phyloP scores from a whole-genome alignment of 441 rosid genomes.

The Geranium incanum region DNA sequence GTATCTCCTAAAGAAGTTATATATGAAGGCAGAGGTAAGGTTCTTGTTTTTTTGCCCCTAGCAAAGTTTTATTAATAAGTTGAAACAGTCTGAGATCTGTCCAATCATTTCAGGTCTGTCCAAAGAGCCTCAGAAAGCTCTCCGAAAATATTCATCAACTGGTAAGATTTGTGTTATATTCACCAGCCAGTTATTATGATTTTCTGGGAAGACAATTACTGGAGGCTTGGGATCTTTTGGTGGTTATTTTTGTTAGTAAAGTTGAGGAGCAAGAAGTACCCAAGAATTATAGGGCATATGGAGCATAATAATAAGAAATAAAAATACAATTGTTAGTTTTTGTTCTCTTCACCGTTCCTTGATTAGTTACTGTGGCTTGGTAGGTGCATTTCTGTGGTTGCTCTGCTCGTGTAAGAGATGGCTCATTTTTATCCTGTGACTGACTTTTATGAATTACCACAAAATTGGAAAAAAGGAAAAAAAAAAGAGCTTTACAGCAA shows the following conservation, averaged over 20 bases:
- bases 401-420: neutral
- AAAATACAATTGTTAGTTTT: neutral
- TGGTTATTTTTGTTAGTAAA: constrained; percentile 5
- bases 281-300: neutral
- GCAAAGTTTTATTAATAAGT: constrained; percentile 6
- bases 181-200: neutral
- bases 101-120: constrained; percentile 59
- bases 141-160: constrained; percentile 60
- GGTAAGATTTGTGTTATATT: constrained; percentile 38
- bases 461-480: neutral
- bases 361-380: constrained; percentile 5
- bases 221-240: neutral
- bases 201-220: neutral
- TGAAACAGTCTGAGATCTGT: constrained; percentile 12
- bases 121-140: constrained; percentile 72
- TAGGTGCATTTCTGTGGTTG: neutral
- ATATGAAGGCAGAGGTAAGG: constrained; percentile 70
- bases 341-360: neutral
- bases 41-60: constrained; percentile 14
- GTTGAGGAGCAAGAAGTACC: neutral
- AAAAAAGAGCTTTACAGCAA: neutral
- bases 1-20: constrained; percentile 94
- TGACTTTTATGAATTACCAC: constrained; percentile 1
- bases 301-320: neutral
- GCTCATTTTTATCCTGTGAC: neutral